Evolutionary conservation across 305 asterid species (phyloP).

Genomic region (Rubia tinctorum): DNA sequence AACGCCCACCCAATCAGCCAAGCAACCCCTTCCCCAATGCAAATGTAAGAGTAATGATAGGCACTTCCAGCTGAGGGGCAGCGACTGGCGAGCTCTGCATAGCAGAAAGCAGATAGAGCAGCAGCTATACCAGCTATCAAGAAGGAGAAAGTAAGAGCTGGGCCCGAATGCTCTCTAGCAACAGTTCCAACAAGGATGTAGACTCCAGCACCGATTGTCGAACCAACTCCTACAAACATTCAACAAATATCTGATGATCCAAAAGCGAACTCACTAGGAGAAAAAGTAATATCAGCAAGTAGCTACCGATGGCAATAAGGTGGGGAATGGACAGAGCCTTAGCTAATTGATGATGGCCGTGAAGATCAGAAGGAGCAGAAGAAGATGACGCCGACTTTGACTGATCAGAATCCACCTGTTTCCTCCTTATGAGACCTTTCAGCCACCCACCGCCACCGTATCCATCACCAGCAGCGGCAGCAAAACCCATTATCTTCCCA

Average conservation of each 20-base stretch:
- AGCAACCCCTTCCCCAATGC: slow-evolving; percentile 97
- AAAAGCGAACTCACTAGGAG: neutral
- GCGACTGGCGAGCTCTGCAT: slow-evolving; percentile 93
- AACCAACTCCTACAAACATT: slow-evolving; percentile 69
- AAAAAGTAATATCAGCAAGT: slow-evolving; percentile 15
- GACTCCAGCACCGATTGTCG: slow-evolving; percentile 97
- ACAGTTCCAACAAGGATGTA: slow-evolving; percentile 96
- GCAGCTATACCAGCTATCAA: slow-evolving; percentile 97
- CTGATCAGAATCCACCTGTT: slow-evolving; percentile 80
- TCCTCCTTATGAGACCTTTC: slow-evolving; percentile 75
- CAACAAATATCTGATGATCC: neutral
- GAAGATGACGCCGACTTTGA: slow-evolving; percentile 35
- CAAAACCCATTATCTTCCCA: slow-evolving; percentile 30
- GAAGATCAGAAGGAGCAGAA: slow-evolving; percentile 26
- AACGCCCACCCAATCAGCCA: slow-evolving; percentile 96
- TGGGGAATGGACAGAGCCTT: slow-evolving; percentile 81
- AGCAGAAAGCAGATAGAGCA: slow-evolving; percentile 96
- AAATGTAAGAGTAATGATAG: slow-evolving; percentile 94
- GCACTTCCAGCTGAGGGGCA: slow-evolving; percentile 99
- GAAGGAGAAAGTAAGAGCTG: slow-evolving; percentile 84
- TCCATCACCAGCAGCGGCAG: slow-evolving; percentile 28
- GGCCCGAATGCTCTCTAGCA: slow-evolving; percentile 97
- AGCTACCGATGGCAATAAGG: slow-evolving; percentile 78
- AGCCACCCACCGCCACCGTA: slow-evolving; percentile 47
- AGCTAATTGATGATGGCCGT: slow-evolving; percentile 54